A percentile compares a stretch with the other conserved stretches of the same genome.
These are phyloP conservation scores for Microsporum ferrugineum DNA, from an alignment of 2,329 filamentous ascomycete species.

Conservation along the genomic window DNA sequence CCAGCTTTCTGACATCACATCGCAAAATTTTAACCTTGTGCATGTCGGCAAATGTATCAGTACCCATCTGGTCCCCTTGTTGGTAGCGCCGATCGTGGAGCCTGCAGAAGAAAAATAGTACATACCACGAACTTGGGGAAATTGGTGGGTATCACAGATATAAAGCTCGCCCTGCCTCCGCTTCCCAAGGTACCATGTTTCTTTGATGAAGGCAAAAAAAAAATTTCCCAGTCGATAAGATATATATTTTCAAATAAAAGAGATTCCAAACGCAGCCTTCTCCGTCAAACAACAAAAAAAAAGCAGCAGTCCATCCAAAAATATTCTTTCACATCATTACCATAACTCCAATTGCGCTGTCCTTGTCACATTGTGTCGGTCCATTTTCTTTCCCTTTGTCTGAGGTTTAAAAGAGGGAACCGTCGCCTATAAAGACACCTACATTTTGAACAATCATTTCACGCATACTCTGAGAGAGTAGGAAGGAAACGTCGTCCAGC, in stretches of 20 bases:
- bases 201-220: neutral
- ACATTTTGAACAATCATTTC: neutral
- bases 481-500: neutral
- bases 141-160: slow-evolving; percentile 3
- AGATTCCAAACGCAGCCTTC: neutral
- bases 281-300: neutral
- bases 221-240: neutral
- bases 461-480: neutral
- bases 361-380: neutral
- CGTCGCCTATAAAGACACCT: neutral
- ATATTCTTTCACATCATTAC: neutral
- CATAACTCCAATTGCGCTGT: neutral
- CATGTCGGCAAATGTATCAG: slow-evolving; percentile 4
- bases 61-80: slow-evolving; percentile 1
- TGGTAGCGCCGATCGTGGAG: neutral
- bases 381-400: neutral
- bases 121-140: neutral
- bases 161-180: neutral
- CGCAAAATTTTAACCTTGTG: slow-evolving; percentile 1
- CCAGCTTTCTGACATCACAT: slow-evolving; percentile 3
- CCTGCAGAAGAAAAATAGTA: neutral
- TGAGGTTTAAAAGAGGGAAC: neutral
- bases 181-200: neutral
- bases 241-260: neutral
- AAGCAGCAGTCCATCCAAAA: neutral